Evolutionary conservation across 2,329 filamentous ascomycete genomes (phyloP).

Genomic region (Botryotinia convoluta): DNA sequence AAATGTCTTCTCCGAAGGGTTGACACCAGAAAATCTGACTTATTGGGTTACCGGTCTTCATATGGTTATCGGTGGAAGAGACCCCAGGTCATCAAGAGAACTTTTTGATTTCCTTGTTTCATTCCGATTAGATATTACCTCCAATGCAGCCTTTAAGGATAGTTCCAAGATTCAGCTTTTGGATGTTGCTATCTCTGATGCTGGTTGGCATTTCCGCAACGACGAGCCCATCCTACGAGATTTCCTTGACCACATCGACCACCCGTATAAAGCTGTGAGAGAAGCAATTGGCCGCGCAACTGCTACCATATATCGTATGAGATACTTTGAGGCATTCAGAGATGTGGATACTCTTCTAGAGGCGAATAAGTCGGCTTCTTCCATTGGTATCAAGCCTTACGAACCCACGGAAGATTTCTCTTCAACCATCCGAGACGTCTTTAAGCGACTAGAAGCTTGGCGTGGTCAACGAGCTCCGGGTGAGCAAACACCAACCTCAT

Average conservation of each 20-base stretch:
- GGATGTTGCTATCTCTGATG: conserved; percentile 81
- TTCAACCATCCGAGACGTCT: conserved; percentile 69
- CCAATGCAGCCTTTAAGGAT: conserved; percentile 98
- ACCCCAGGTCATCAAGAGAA: conserved; percentile 83
- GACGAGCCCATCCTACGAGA: conserved; percentile 85
- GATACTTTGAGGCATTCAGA: conserved; percentile 91
- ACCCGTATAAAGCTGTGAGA: conserved; percentile 95
- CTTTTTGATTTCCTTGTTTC: conserved; percentile 77
- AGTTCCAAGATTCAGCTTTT: conserved; percentile 92
- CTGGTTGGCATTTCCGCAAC: conserved; percentile 93
- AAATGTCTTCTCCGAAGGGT: conserved; percentile 80
- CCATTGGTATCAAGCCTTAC: conserved; percentile 83
- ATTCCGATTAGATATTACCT: conserved; percentile 89
- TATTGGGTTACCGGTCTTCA: conserved; percentile 97
- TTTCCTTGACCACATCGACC: conserved; percentile 87
- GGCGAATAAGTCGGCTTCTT: conserved; percentile 74
- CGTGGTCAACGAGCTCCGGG: conserved; percentile 78
- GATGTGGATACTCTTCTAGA: conserved; percentile 73
- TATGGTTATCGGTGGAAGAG: conserved; percentile 81
- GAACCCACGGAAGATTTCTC: conserved; percentile 72
- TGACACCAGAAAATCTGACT: conserved; percentile 89
- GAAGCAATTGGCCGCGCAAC: conserved; percentile 92
- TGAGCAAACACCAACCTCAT: conserved; percentile 88
- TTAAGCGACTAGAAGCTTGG: conserved; percentile 81
- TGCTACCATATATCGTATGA: conserved; percentile 81